These are phyloP conservation scores for Magnaporthales sp. DNA, from an alignment of 2,329 filamentous ascomycete species.

Conservation along the genomic window DNA sequence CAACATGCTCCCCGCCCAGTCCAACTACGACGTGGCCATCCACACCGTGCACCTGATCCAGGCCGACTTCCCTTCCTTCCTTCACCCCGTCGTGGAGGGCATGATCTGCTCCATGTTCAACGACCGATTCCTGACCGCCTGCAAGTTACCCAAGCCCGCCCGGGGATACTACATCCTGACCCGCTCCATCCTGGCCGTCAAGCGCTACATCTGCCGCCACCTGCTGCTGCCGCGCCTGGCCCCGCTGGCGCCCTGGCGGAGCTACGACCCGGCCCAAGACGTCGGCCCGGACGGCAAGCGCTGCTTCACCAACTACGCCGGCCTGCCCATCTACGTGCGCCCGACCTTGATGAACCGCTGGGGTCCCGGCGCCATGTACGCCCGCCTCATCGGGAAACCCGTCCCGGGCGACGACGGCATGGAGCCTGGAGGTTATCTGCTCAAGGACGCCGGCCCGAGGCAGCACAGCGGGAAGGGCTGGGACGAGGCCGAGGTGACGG, in stretches of 20 bases:
- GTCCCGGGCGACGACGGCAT: conserved; percentile 35
- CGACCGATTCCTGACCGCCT: conserved; percentile 48
- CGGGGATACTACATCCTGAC: conserved; percentile 27
- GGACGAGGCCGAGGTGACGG: conserved; percentile 24
- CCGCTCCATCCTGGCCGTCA: conserved; percentile 38
- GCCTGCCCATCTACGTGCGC: conserved; percentile 53
- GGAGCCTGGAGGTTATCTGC: conserved; percentile 41
- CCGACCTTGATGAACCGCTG: conserved; percentile 53
- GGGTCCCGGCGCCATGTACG: conserved; percentile 45
- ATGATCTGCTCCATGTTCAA: conserved; percentile 54
- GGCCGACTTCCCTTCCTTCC: conserved; percentile 37
- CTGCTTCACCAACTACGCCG: neutral
- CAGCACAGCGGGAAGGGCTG: conserved; percentile 41
- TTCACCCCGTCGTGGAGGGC: conserved; percentile 37
- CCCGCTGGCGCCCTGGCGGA: conserved; percentile 15
- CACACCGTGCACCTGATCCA: conserved; percentile 52
- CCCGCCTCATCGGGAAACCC: conserved; percentile 31
- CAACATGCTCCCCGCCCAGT: conserved; percentile 44
- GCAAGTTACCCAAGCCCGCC: conserved; percentile 45
- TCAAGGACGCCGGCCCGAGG: conserved; percentile 54
- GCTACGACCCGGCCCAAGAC: conserved; percentile 1
- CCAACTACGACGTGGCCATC: conserved; percentile 22
- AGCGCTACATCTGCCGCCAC: conserved; percentile 45
- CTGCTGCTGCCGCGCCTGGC: conserved; percentile 49
- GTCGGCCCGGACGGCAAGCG: conserved; percentile 28